Evolutionary conservation across 768 basidiomycete genomes (phyloP), one percentile per base, ranked within the genome.

Genomic region (Podaxis sp.): DNA sequence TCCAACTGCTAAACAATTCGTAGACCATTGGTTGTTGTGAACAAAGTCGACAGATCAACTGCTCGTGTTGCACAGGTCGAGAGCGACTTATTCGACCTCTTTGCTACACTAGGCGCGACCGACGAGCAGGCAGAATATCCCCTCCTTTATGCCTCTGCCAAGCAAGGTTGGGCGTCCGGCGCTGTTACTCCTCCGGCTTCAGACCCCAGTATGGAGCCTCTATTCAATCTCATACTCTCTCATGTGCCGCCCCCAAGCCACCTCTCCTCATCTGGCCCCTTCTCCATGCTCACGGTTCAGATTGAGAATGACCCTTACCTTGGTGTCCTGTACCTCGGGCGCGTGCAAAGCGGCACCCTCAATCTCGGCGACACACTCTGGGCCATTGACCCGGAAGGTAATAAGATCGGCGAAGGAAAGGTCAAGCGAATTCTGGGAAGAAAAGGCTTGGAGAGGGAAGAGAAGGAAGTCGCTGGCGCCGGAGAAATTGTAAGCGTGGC

Each of bases 121-220:
- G 81, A 83, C 58, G 81, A 82, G 65, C 81, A 82, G 61, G 80
- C 77, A 49, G 80, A 83, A 12, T 83, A 83, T 58, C 81, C 81
- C 11, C 69, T 83, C 0, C 75, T 83, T 58, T 83, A 83, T 64
- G 79, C 80, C 12, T 81, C 80, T 33, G 80, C 80, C 3, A 82
- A 83, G 56, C 78, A 81, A 66, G 81, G 80, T 15, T 82, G 81
- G 80, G 81, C 81, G 0, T 72, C 76, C 58, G 67, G 69, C 2
- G 64, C 72, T 41, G 66, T 72, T 12, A 67, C 68, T 11, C 66
- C 71, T 1, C 64, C 65, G 0, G 49, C 69, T 0, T 61, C 69
- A 1, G 67, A 55, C 49, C 43, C 63, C 4, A 70, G 66, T 59
- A 83, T 83, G 81, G 73, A 74, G 11, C 76, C 80, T 6, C 71